These are phyloP conservation scores for Dacryopinax spathularia DNA, from an alignment of 768 basidiomycete genomes.

Conservation along the genomic window DNA sequence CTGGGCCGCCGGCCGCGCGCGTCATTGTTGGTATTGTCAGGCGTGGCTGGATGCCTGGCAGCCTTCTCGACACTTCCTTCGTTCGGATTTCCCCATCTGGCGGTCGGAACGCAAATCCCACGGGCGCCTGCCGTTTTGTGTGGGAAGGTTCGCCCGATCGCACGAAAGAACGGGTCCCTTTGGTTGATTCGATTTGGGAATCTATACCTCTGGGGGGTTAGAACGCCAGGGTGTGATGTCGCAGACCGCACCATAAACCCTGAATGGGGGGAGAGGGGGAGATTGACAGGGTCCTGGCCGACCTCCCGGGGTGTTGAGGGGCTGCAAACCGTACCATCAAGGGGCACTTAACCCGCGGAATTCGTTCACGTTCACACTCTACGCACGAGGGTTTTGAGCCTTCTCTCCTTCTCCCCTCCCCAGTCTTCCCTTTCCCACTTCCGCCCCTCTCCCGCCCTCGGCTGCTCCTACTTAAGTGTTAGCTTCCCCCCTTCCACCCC, in stretches of 20 bases:
- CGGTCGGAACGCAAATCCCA: background rate
- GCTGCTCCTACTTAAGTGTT: no score
- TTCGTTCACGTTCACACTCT: background rate
- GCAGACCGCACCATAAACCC: background rate
- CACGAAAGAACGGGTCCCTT: background rate
- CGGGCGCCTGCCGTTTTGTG: background rate
- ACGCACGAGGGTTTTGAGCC: background rate
- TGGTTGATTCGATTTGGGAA: background rate
- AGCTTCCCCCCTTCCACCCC: no score
- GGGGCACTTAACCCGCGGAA: slow-evolving; percentile 1
- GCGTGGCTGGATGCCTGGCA: no score
- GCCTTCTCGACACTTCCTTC: no score
- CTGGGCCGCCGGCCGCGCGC: no score
- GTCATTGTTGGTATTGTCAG: no score
- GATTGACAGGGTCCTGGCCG: background rate
- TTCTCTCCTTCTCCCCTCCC: background rate
- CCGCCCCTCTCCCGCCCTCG: no score
- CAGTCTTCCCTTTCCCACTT: no score
- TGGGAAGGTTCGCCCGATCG: background rate
- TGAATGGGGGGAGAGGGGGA: no score
- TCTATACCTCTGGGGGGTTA: background rate
- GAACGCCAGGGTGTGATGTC: no score
- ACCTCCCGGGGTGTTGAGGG: background rate
- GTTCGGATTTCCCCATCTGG: no score
- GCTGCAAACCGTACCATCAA: no score